Percentiles rank a stretch among this genome's conserved stretches.
phyloP scores from a whole-genome alignment of 257 asterid genomes.

The Solanum medicagineum region DNA sequence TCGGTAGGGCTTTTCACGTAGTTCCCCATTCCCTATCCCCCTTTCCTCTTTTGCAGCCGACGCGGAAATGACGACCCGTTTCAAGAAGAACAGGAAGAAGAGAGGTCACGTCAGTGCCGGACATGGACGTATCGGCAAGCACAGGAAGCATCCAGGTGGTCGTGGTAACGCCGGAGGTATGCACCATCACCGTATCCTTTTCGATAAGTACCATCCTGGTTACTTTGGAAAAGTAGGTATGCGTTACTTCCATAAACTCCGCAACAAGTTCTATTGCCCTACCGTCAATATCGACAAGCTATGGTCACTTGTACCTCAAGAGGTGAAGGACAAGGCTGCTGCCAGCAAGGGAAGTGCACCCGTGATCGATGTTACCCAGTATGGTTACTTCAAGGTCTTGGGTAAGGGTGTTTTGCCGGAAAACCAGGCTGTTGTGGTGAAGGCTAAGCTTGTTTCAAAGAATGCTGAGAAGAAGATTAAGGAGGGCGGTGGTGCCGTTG shows the following conservation, averaged over 20 bases:
- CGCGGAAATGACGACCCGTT: conserved; percentile 44
- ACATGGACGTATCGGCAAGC: conserved; percentile 67
- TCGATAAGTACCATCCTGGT: conserved; percentile 70
- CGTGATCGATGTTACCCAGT: conserved; percentile 44
- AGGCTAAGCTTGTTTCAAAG: conserved; percentile 50
- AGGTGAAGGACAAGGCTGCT: conserved; percentile 43
- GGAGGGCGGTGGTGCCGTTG: conserved; percentile 56
- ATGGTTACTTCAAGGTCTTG: conserved; percentile 58
- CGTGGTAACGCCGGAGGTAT: conserved; percentile 76
- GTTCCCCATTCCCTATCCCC: neutral
- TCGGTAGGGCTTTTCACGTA: neutral
- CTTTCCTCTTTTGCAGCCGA: neutral
- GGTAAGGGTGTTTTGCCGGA: conserved; percentile 46
- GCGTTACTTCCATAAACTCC: conserved; percentile 53
- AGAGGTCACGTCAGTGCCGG: conserved; percentile 80
- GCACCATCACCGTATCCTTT: conserved; percentile 78
- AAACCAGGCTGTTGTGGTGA: conserved; percentile 33
- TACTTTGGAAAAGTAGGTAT: conserved; percentile 71
- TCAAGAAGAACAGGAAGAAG: conserved; percentile 79
- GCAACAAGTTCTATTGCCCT: conserved; percentile 56
- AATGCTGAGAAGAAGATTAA: conserved; percentile 57
- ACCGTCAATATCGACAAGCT: conserved; percentile 52
- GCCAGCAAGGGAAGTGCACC: conserved; percentile 24
- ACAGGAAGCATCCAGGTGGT: conserved; percentile 76
- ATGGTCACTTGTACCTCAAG: conserved; percentile 53